phyloP scores from a whole-genome alignment of 208 protist genomes.

The Leishmania major region DNA sequence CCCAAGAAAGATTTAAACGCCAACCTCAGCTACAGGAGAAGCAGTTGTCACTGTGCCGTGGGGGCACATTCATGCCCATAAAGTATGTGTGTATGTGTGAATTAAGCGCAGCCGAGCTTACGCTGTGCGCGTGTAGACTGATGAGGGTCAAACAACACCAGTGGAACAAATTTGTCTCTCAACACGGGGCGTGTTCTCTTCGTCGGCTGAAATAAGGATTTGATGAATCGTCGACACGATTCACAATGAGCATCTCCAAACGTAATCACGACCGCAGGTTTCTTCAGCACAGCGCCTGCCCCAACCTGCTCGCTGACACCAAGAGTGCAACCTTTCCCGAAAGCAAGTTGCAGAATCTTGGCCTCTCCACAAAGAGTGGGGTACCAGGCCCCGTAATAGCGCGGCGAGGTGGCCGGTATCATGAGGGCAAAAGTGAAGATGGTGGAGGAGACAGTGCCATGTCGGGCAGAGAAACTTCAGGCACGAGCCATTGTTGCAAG shows the following conservation, averaged over 20 bases:
- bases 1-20: not conserved
- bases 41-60: not conserved
- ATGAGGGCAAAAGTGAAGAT: not conserved
- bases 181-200: not conserved
- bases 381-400: not conserved
- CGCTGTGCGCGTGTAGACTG: not conserved
- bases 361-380: not conserved
- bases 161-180: not conserved
- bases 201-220: not conserved
- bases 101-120: not conserved
- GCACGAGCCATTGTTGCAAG: not conserved
- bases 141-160: not conserved
- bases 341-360: not conserved
- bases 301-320: not conserved
- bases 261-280: not conserved
- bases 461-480: not conserved
- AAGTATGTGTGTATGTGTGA: not conserved
- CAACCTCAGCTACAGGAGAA: not conserved
- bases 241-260: not conserved
- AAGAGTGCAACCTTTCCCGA: not conserved
- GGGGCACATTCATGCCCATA: not conserved
- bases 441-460: not conserved
- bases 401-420: not conserved
- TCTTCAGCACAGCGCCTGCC: not conserved
- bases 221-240: not conserved